Base-by-base conservation (phyloP, 2,329 filamentous ascomycete genomes). In the Chrysosporium keratinophilum region DNA sequence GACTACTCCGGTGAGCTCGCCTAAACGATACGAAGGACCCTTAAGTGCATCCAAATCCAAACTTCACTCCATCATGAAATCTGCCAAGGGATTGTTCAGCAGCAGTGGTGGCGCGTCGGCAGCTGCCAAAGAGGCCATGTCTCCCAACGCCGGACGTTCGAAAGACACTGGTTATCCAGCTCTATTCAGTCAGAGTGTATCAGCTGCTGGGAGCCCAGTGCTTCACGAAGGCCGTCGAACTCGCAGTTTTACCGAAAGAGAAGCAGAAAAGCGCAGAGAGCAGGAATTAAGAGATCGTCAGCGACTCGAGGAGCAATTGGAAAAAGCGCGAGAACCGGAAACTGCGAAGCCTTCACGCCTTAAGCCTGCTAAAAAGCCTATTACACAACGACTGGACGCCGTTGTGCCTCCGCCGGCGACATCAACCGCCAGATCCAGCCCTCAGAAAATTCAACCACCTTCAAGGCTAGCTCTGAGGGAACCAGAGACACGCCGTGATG, bases 41-140 rank as follows among this genome's bases (percentile, higher is more conserved):
- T 70, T 96, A 56, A 95, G 90, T 69, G 88, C 93, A 50, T 90
- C 93, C 28, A 97, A 95, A 72, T 88, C 87, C 64, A 94, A 89
- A 66, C 76, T 97, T 46, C 94, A 91, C 45, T 95, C 90, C 9
- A 89, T 95, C 56, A 76, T 96, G 62, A 90, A 89, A 69, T 87
- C 84, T 53, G 93, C 90, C 3, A 91, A 87, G 67, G 87, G 85
- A 12, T 79, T 96, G 47, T 84, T 96, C 58, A 88, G 85, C 15
- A 94, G 86, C 60, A 91, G 78, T 57, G 80, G 77, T 55, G 74
- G 76, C 43, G 68, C 77, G 11, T 80, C 79, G 57, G 78, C 78
- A 44, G 77, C 80, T 43, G 77, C 77, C 2, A 81, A 78, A 56
- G 80, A 83, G 57, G 73, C 73, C 31, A 70, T 77, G 6, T 74